Conservation (phyloP, 768 basidiomycete species). For the Auriscalpium microsporum region DNA sequence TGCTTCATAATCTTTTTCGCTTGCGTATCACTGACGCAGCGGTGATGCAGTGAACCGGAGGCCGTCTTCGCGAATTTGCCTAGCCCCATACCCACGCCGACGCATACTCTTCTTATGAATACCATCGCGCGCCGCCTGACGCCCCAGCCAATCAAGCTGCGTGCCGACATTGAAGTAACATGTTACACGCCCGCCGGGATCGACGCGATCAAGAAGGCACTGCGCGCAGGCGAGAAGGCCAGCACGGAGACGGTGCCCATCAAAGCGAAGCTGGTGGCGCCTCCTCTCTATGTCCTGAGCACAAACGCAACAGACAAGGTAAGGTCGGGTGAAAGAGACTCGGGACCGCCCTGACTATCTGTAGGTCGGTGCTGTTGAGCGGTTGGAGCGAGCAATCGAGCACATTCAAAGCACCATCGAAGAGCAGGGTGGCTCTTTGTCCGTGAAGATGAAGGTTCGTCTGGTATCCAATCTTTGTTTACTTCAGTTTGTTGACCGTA, state of each 20-base stretch:
- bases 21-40: slow-evolving; percentile 23
- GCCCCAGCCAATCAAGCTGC: slow-evolving; percentile 96
- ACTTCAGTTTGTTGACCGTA: neutral
- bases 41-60: slow-evolving; percentile 54
- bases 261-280: slow-evolving; percentile 94
- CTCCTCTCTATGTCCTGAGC: slow-evolving; percentile 90
- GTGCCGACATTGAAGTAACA: slow-evolving; percentile 95
- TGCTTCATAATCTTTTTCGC: too few relatives aligned
- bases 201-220: slow-evolving; percentile 90
- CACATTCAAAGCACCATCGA: slow-evolving; percentile 81
- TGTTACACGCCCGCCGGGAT: slow-evolving; percentile 95
- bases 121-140: slow-evolving; percentile 94
- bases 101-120: slow-evolving; percentile 53
- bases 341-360: too few relatives aligned
- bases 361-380: slow-evolving; percentile 84
- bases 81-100: slow-evolving; percentile 46
- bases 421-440: slow-evolving; percentile 73
- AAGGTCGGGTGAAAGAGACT: too few relatives aligned
- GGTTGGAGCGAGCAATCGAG: slow-evolving; percentile 90
- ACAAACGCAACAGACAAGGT: slow-evolving; percentile 97
- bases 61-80: slow-evolving; percentile 71
- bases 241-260: slow-evolving; percentile 90
- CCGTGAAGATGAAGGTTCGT: slow-evolving; percentile 93
- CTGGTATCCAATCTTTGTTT: neutral
- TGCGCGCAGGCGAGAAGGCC: slow-evolving; percentile 80